phyloP scores from a whole-genome alignment of 495 filamentous ascomycete species.

The Daldinia childiae region DNA sequence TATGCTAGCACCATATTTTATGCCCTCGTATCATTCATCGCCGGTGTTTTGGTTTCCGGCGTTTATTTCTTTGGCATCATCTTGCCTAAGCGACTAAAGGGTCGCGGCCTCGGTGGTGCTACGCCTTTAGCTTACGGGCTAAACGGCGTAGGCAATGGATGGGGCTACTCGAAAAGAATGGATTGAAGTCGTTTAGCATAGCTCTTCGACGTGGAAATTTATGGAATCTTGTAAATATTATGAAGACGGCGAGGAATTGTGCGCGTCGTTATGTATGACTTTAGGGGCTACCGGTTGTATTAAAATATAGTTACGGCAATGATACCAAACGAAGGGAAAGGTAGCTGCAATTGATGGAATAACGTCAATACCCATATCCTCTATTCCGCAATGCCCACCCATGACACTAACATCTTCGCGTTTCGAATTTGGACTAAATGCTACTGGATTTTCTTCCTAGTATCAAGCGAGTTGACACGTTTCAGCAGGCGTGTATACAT shows the following conservation, averaged over 20 bases:
- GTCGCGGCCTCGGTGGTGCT: conserved; percentile 61
- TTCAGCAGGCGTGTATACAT: conserved; percentile 53
- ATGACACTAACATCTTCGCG: background rate
- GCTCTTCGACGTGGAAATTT: background rate
- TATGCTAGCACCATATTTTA: conserved; percentile 74
- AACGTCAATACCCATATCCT: background rate
- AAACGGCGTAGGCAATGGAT: conserved; percentile 61
- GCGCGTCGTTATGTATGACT: background rate
- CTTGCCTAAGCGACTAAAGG: conserved; percentile 63
- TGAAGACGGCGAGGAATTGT: conserved; percentile 12
- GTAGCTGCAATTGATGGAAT: conserved; percentile 3
- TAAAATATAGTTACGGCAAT: conserved; percentile 18
- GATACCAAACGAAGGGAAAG: conserved; percentile 7
- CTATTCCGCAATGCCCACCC: background rate
- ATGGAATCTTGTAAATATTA: conserved; percentile 31
- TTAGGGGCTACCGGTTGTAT: conserved; percentile 14
- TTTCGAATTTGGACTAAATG: background rate
- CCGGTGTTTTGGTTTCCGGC: conserved; percentile 61
- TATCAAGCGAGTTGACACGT: conserved; percentile 50
- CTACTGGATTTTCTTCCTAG: conserved; percentile 50
- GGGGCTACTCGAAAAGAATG: conserved; percentile 62
- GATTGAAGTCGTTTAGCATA: conserved; percentile 37
- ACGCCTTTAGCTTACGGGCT: conserved; percentile 63
- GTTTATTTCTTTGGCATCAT: conserved; percentile 73
- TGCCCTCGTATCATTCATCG: conserved; percentile 65